phyloP scores from a whole-genome alignment of 345 rosid species.

The Hirschfeldia incana region DNA sequence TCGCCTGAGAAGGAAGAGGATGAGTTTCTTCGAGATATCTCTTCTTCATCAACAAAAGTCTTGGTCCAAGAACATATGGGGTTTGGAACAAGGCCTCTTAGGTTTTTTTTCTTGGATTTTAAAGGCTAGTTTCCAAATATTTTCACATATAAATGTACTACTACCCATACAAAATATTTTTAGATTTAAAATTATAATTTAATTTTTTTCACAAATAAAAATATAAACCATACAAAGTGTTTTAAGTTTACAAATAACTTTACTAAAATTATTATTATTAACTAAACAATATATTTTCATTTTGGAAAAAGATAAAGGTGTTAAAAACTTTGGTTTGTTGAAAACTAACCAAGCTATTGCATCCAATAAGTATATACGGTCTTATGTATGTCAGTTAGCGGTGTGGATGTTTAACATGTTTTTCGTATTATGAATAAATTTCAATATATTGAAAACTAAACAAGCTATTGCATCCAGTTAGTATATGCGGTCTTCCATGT shows the following conservation, averaged over 20 bases:
- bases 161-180: too few species aligned
- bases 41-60: neutral
- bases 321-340: neutral
- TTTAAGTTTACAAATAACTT: too few species aligned
- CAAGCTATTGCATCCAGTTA: neutral
- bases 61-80: neutral
- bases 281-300: too few species aligned
- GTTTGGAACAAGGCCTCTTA: neutral
- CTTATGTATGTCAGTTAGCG: neutral
- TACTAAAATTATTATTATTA: too few species aligned
- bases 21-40: neutral
- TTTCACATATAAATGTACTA: neutral
- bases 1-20: neutral
- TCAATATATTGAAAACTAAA: neutral
- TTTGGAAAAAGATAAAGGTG: neutral
- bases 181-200: too few species aligned
- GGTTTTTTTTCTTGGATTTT: neutral
- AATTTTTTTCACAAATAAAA: too few species aligned
- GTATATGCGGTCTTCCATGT: neutral
- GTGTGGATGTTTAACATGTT: neutral
- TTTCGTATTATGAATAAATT: neutral
- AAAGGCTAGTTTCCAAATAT: neutral
- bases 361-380: neutral
- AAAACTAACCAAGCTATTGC: neutral
- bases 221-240: too few species aligned